Evolutionary conservation across 2,329 filamentous ascomycete genomes (phyloP), one percentile per base, ranked within the genome.

Genomic region (Fusarium solani-melongenae): DNA sequence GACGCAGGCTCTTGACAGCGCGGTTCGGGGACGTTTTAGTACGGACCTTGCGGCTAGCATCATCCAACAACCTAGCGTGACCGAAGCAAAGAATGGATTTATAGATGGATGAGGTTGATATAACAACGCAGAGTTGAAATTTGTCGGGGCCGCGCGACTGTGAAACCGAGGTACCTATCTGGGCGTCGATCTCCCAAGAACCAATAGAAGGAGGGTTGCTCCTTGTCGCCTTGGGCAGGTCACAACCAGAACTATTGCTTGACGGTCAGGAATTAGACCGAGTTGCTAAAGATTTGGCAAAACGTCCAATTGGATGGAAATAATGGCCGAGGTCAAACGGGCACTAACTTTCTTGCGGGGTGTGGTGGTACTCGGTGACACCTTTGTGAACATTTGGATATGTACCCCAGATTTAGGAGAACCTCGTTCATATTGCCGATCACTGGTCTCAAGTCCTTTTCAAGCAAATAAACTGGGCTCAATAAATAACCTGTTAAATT

Each of bases 151-250:
- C 63, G 60, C 67, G 70, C 61, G 31, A 61, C 57, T 63, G 36
- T 57, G 49, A 73, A 68, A 71, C 71, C 71, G 71, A 73, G 71
- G 71, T 61, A 71, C 49, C 31, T 51, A 65, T 53, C 31, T 57
- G 64, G 39, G 29, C 46, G 20, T 59, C 24, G 46, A 39, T 38
- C 33, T 57, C 4, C 3, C 9, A 12, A 38, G 34, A n/a, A n/a
- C 55, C 55, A 57, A 57, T 57, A 36, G 27, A 39, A 57, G 27
- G 36, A 12, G 57, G 57, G 10, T 31, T 15, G 38, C 22, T 60
- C 36, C 34, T 46, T 38, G 38, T 60, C n/a, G 55, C 34, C n/a
- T 53, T 53, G 4, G 46, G 46, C 46, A 29, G 7, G 24, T 29
- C 46, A 11, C 17, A 53, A 14, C 17, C 27, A 33, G 46, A 20